Evolutionary conservation across 495 filamentous ascomycete genomes (phyloP), one percentile per base, ranked within the genome.

Genomic region (Aspergillus asperescens): DNA sequence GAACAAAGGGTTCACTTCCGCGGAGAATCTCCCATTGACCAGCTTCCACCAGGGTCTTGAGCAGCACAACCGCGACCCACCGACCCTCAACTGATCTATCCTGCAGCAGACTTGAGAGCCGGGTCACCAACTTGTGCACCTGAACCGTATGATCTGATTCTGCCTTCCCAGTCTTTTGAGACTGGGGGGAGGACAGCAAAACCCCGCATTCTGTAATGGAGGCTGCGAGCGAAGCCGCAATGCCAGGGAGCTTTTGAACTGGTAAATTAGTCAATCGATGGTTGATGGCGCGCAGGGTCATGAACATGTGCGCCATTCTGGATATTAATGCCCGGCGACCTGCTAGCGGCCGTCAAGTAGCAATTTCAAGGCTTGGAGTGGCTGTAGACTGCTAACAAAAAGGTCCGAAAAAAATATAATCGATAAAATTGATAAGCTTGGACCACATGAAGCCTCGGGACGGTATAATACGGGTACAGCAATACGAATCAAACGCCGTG

Each of bases 1-100:
- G 76, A 52, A 92, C 81, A 83, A 91, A 92, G 12, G 81, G 70
- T 48, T 80, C 82, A 20, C 82, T 77, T 31, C 80, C 78, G 44
- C 82, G 83, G 48, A 96, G 68, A 40, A 84, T 75, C 53, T 90
- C 86, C 82, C 84, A 87, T 50, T 87, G 87, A 20, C 90, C 89
- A 34, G 82, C 78, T 61, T 95, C 90, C 46, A 94, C 72, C 12
- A 82, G 74, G n/a, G 84, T 78, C 69, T 95, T 95, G 58, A 89
- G 77, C 44, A 96, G 66, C 20, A 86, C 81, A 27, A 87, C 81
- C 1, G 81, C 89, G 8, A 84, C 77, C 76, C 88, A 94, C 60
- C 89, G 83, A 29, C 82, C 86, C 54, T 90, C 79, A 5, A 77
- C 54, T 29, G 62, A 86, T 55, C 82, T 84, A 50, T 89, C 88